Percentiles rank a stretch among this genome's conserved stretches.
These are phyloP conservation scores for Curvularia spicifera DNA, from an alignment of 2,329 filamentous ascomycete species.

Conservation along the genomic window DNA sequence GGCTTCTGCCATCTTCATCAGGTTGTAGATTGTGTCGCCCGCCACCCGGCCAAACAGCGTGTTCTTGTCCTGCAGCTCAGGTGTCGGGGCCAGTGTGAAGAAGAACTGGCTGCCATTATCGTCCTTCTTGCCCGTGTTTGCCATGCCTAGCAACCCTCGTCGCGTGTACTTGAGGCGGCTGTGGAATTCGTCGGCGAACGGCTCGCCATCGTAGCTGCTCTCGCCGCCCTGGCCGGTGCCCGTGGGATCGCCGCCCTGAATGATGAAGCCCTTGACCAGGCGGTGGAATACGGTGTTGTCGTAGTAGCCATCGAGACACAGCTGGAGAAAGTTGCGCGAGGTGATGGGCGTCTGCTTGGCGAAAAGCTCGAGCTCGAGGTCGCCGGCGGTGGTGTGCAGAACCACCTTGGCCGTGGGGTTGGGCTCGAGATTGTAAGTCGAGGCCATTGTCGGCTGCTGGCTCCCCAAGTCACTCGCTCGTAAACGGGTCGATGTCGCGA, in stretches of 20 bases:
- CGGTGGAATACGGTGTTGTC: constrained; percentile 93
- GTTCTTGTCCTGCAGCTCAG: constrained; percentile 87
- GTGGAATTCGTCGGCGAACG: constrained; percentile 90
- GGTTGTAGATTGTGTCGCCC: constrained; percentile 94
- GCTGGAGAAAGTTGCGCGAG: constrained; percentile 93
- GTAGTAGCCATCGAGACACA: constrained; percentile 95
- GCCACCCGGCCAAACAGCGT: constrained; percentile 92
- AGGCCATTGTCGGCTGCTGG: constrained; percentile 70
- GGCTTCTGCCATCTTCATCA: constrained; percentile 89
- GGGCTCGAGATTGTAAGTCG: constrained; percentile 92
- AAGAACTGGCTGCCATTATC: constrained; percentile 98
- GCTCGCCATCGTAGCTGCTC: constrained; percentile 84
- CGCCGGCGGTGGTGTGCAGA: constrained; percentile 86
- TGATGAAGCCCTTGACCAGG: constrained; percentile 86
- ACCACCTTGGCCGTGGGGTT: constrained; percentile 92
- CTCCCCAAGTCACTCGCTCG: constrained; percentile 7
- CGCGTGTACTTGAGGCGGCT: constrained; percentile 91
- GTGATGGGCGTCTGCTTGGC: constrained; percentile 91
- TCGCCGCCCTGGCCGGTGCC: constrained; percentile 91
- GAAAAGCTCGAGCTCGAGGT: constrained; percentile 90
- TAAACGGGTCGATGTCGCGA: neutral
- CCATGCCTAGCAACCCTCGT: constrained; percentile 91
- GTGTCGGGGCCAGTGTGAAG: constrained; percentile 81
- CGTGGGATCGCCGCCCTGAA: constrained; percentile 94
- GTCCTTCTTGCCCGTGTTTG: constrained; percentile 77